phyloP scores from a whole-genome alignment of 805 yeast genomes.

The Candida coquimbonensis region DNA sequence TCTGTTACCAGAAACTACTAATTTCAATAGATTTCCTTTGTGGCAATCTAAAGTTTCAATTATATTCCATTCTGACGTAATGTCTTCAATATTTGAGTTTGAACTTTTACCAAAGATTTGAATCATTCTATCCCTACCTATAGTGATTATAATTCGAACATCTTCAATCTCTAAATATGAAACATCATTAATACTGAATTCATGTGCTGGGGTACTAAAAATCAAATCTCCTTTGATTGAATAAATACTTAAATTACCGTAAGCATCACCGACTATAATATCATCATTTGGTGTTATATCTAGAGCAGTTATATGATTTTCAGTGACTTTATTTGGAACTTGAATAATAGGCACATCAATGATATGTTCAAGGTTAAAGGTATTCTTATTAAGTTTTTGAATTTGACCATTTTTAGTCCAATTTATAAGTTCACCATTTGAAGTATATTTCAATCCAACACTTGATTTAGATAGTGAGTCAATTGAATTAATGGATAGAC shows the following conservation, averaged over 20 bases:
- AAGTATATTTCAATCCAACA: conserved; percentile 32
- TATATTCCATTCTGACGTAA: conserved; percentile 37
- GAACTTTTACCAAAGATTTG: conserved; percentile 37
- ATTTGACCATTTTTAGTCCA: conserved; percentile 39
- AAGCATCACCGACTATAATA: conserved; percentile 42
- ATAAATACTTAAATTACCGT: conserved; percentile 32
- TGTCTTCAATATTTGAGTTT: conserved; percentile 14
- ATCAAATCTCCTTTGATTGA: conserved; percentile 11
- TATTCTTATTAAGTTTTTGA: conserved; percentile 23
- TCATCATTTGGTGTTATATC: conserved; percentile 27
- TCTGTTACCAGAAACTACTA: conserved; percentile 24
- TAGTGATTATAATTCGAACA: conserved; percentile 33
- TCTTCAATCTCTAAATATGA: conserved; percentile 26
- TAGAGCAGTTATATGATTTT: conserved; percentile 35
- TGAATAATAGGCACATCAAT: conserved; percentile 15
- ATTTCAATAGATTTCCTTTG: conserved; percentile 42
- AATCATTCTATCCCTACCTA: conserved; percentile 57
- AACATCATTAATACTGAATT: conserved; percentile 43
- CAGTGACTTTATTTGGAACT: conserved; percentile 26
- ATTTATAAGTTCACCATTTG: conserved; percentile 26
- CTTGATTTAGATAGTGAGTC: conserved; percentile 32
- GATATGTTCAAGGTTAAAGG: conserved; percentile 9
- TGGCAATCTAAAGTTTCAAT: conserved; percentile 55
- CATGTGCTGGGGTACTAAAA: conserved; percentile 39
- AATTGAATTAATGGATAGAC: conserved; percentile 20